Base-by-base conservation (phyloP, 768 basidiomycete species). In the Mycena alexandri region DNA sequence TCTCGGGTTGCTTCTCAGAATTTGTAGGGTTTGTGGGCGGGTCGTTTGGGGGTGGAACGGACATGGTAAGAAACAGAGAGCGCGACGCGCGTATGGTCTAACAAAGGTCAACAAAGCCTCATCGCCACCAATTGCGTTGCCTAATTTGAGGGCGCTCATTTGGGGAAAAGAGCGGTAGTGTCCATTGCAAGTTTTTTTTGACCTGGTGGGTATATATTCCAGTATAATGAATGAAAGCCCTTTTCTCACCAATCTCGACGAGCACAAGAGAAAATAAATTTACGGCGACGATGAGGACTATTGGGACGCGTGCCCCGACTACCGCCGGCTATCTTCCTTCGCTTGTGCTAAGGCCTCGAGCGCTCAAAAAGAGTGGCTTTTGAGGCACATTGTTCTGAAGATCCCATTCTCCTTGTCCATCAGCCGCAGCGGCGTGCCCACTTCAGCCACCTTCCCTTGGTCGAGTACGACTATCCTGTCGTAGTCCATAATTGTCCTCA, bases 1-100 rank as follows among this genome's bases (percentile, higher is more conserved):
- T 67, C 48, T 87, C 86, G 58, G 84, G 79, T 66, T 85, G 82
- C 78, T 90, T 88, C 79, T 89, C 87, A 67, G 81, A 79, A 72
- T 82, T 84, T 58, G 79, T 69, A 67, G 81, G 80, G 72, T 82
- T 84, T 56, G 79, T 69, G 57, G 82, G 83, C 5, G 82, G 90
- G 60, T 87, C 83, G 71, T 78, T 80, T 52, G 87, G 84, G 29
- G 87, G 87, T 21, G 84, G 86, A 59, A 83, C 78, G 61, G 91
- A 89, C 91, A 87, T 87, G 70, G 70, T 74, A 57, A 19, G 6
- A 69, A 60, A 57, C 2, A 50, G 34, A 63, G 47, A 65, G 53
- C 63, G 63, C 50, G 69, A 55, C 57, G 56, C 68, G 68, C 46
- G 44, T 63, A 22, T 13, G 36, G 29, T 25, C 8, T 25, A 51